These are phyloP conservation scores for Sabuloglossum arenarium DNA, from an alignment of 495 filamentous ascomycete species.

Conservation along the genomic window DNA sequence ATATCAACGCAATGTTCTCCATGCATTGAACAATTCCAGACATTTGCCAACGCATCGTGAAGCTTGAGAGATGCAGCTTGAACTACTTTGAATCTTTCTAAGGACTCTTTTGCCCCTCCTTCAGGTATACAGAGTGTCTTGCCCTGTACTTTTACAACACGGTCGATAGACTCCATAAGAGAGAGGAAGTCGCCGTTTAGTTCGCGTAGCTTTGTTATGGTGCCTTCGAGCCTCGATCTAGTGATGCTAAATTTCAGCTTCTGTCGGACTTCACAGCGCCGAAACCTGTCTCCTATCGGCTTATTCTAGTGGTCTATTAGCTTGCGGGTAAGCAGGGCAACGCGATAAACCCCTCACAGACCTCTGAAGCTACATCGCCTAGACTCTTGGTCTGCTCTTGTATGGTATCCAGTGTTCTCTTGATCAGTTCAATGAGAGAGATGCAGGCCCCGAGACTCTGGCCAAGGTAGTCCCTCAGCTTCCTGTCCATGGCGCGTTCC, in stretches of 20 bases:
- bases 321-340: no score
- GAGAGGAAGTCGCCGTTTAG: slow-evolving; percentile 9
- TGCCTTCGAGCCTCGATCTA: slow-evolving; percentile 5
- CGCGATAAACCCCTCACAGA: no score
- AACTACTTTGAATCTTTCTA: slow-evolving; percentile 10
- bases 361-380: no score
- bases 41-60: slow-evolving; percentile 16
- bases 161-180: slow-evolving; percentile 3
- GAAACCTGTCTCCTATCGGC: background rate
- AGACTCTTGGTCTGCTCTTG: no score
- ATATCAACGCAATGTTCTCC: slow-evolving; percentile 16
- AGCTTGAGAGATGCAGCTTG: slow-evolving; percentile 15
- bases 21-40: slow-evolving; percentile 18
- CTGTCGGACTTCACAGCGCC: background rate
- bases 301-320: no score
- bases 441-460: background rate
- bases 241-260: slow-evolving; percentile 12
- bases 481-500: no score
- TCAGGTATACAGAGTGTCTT: background rate
- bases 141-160: background rate
- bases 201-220: slow-evolving; percentile 2
- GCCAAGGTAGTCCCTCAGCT: background rate
- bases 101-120: background rate
- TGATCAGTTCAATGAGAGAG: background rate
- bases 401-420: background rate